These are phyloP conservation scores for Fusarium domesticum DNA, from an alignment of 2,329 filamentous ascomycete genomes.

Conservation along the genomic window DNA sequence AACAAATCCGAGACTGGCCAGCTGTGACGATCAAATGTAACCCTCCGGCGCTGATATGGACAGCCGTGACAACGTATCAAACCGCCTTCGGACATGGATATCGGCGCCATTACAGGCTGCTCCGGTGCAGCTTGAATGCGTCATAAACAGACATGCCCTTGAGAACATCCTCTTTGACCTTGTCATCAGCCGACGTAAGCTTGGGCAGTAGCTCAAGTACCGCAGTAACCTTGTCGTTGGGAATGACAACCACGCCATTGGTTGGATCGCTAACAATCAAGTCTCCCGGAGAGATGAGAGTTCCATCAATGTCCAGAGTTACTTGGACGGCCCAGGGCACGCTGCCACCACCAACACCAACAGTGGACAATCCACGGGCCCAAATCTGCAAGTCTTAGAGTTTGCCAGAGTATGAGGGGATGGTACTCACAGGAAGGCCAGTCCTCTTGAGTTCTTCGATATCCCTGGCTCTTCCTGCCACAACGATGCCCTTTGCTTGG, in stretches of 20 bases:
- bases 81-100: neutral
- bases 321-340: slow-evolving; percentile 54
- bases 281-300: slow-evolving; percentile 54
- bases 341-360: slow-evolving; percentile 55
- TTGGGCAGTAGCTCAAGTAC: slow-evolving; percentile 59
- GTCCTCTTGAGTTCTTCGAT: slow-evolving; percentile 55
- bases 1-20: slow-evolving; percentile 21
- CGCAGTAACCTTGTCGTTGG: slow-evolving; percentile 54
- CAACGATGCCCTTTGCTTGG: slow-evolving; percentile 59
- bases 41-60: neutral
- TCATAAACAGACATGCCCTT: slow-evolving; percentile 61
- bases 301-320: slow-evolving; percentile 43
- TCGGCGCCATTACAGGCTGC: slow-evolving; percentile 27
- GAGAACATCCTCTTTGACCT: slow-evolving; percentile 63
- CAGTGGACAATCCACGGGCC: slow-evolving; percentile 54
- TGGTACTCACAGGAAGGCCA: slow-evolving; percentile 51
- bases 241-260: slow-evolving; percentile 70
- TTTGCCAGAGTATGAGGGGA: slow-evolving; percentile 8
- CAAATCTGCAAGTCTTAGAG: slow-evolving; percentile 45
- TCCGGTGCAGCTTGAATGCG: slow-evolving; percentile 60
- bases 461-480: slow-evolving; percentile 67
- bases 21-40: neutral
- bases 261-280: slow-evolving; percentile 65
- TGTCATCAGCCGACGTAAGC: slow-evolving; percentile 51
- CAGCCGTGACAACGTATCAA: neutral